A percentile compares a stretch with the other conserved stretches of the same genome.
Conservation (phyloP, 352 stramenopile genomes). For the Globisporangium megalacanthum region DNA sequence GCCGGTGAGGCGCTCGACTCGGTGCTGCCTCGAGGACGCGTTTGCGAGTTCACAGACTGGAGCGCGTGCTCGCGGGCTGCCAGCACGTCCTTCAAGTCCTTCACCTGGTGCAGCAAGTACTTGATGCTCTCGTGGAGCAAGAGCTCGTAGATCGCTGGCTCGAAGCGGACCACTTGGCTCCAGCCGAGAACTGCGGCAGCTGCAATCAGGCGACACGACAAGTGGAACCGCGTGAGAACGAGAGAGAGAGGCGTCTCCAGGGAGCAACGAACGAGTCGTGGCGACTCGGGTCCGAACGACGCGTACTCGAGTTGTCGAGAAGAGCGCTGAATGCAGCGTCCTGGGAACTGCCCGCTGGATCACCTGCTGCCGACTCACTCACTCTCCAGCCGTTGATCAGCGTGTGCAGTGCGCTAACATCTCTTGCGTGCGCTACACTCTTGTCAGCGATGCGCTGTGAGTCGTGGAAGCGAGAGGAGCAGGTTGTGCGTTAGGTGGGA, state of each 20-base stretch:
- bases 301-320: slow-evolving; percentile 45
- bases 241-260: background rate
- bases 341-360: slow-evolving; percentile 8
- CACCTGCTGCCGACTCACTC: slow-evolving; percentile 23
- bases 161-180: slow-evolving; percentile 40
- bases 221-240: background rate
- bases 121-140: slow-evolving; percentile 59
- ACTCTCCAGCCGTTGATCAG: slow-evolving; percentile 58
- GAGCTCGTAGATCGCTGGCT: slow-evolving; percentile 61
- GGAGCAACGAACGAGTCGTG: background rate
- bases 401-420: slow-evolving; percentile 38
- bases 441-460: slow-evolving; percentile 49
- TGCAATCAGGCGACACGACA: slow-evolving; percentile 6
- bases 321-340: slow-evolving; percentile 29
- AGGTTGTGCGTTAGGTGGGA: background rate
- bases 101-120: slow-evolving; percentile 53
- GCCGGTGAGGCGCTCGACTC: background rate
- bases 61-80: slow-evolving; percentile 33
- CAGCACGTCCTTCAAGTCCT: slow-evolving; percentile 59
- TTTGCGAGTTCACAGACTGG: slow-evolving; percentile 2
- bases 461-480: background rate
- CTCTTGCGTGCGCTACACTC: slow-evolving; percentile 43
- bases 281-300: background rate
- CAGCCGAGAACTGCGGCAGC: slow-evolving; percentile 35
- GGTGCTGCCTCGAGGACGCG: background rate